Percentiles rank a stretch among this genome's conserved stretches.
Evolutionary conservation across 257 asterid genomes (phyloP).

Genomic region (Penstemon barbatus): DNA sequence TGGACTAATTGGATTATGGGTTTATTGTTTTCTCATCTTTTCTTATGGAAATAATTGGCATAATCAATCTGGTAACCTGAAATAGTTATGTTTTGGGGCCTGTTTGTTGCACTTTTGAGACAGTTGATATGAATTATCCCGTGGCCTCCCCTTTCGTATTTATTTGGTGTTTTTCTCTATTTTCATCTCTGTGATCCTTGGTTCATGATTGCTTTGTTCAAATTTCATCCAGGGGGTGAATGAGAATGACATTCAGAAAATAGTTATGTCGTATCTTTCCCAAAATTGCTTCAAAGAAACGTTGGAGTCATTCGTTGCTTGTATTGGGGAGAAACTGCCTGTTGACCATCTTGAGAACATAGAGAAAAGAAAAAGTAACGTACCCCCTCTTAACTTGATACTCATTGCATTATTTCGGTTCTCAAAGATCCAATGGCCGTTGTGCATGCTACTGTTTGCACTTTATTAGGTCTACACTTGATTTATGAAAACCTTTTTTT

Average conservation of each 20-base stretch:
- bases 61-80: neutral
- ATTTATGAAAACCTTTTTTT: slow-evolving; percentile 8
- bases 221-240: slow-evolving; percentile 50
- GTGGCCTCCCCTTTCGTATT: neutral
- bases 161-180: neutral
- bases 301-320: slow-evolving; percentile 61
- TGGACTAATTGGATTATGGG: neutral
- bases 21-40: neutral
- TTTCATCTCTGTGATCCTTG: slow-evolving; percentile 1
- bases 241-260: slow-evolving; percentile 68
- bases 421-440: neutral
- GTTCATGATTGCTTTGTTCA: neutral
- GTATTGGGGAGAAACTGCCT: slow-evolving; percentile 62
- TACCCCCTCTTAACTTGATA: neutral
- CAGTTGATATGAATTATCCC: neutral
- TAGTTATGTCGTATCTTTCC: slow-evolving; percentile 79
- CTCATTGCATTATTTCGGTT: neutral
- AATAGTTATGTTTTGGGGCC: slow-evolving; percentile 6
- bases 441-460: neutral
- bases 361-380: slow-evolving; percentile 79
- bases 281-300: slow-evolving; percentile 88
- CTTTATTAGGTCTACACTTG: neutral
- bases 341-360: slow-evolving; percentile 60
- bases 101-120: neutral
- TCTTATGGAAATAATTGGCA: neutral